phyloP scores from a whole-genome alignment of 31 red algal species.

The Endocladia muricata region DNA sequence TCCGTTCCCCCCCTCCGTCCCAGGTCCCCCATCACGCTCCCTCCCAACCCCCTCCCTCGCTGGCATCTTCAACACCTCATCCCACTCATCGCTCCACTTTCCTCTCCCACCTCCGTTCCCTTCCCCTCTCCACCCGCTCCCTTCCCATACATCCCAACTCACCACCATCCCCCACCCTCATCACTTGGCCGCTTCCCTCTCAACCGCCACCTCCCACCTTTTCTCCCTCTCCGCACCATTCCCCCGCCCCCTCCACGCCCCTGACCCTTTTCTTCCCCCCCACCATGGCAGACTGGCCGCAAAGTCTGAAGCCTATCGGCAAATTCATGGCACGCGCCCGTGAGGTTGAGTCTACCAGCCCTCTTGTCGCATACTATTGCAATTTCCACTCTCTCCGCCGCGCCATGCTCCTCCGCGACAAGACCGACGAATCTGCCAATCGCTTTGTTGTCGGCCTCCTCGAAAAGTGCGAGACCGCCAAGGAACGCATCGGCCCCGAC shows the following conservation, averaged over 20 bases:
- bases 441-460: conserved; percentile 42
- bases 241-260: background rate
- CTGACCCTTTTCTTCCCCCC: background rate
- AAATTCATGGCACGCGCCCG: conserved; percentile 55
- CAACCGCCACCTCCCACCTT: background rate
- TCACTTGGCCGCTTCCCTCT: background rate
- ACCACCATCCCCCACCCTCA: background rate
- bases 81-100: background rate
- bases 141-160: background rate
- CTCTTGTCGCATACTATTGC: conserved; percentile 69
- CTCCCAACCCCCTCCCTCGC: no score
- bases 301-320: conserved; percentile 45
- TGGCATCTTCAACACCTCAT: no score
- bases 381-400: conserved; percentile 49
- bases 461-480: conserved; percentile 35
- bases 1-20: no score
- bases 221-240: background rate
- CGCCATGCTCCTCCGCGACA: conserved; percentile 53
- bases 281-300: conserved; percentile 50
- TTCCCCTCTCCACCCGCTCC: background rate
- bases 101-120: background rate
- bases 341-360: conserved; percentile 27
- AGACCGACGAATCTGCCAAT: conserved; percentile 26
- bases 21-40: no score
- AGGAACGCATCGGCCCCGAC: background rate